Evolutionary conservation across 768 basidiomycete genomes (phyloP), one percentile per base, ranked within the genome.

Genomic region (Podaxis sp.): DNA sequence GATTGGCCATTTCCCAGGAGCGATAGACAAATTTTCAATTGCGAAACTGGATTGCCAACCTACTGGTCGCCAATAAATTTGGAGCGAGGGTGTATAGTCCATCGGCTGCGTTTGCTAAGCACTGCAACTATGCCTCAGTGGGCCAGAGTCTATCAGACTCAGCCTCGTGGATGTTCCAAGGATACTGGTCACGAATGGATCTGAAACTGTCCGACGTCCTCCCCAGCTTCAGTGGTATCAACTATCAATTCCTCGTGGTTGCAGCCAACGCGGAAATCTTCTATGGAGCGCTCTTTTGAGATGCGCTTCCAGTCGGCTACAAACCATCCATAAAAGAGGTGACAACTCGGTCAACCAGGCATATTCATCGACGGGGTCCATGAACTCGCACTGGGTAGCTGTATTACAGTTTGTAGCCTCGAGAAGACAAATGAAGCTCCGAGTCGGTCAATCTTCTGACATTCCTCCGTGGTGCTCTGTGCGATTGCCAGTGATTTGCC

Each of bases 341-440:
- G 7, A 2, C 4, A 2, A 2, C 2, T 48, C 20, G 2, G 17
- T 48, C 17, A 1, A 22, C 20, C 7, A 2, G n/a, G 17, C 20
- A 2, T 17, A 15, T 15, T 6, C 17, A 22, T 2, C 17, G 20
- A 57, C 10, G 15, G 44, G 38, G 7, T 41, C 10, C 8, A 57
- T 17, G 3, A 57, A 20, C n/a, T 41, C 38, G 36, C 15, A 4
- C 26, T 57, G 40, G 3, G 20, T 4, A 4, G 17, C 40, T n/a
- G 44, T 17, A 22, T 33, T 38, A 1, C 5, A 17, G 46, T 15
- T 22, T 7, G 6, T 2, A 17, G 46, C 46, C 7, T 22, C 13
- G 50, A 53, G 38, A 50, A 61, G 36, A 61, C 54, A 33, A 61
- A 54, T 33, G 36, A 40, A 3, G 50, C 60, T 13, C 60, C 60